A percentile compares a stretch with the other conserved stretches of the same genome.
Conservation (phyloP, 2,329 filamentous ascomycete species). For the Aspergillus sp. region DNA sequence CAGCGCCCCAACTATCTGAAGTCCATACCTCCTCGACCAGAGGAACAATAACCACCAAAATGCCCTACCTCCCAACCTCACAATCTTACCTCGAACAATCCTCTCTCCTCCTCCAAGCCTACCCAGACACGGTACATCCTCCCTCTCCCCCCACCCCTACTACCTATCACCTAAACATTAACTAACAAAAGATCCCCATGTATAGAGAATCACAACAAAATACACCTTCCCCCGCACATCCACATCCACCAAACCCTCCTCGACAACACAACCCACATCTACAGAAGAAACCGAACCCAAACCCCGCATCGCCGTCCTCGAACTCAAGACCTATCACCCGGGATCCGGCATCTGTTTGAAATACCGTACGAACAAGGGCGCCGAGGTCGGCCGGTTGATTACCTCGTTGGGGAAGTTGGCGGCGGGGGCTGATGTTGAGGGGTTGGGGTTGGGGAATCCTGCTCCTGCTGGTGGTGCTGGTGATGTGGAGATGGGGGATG, state of each 20-base stretch:
- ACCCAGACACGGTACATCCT: conserved; percentile 73
- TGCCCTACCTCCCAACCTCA: conserved; percentile 79
- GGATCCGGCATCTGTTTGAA: conserved; percentile 79
- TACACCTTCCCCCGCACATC: conserved; percentile 65
- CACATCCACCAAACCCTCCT: conserved; percentile 19
- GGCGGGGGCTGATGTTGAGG: conserved; percentile 66
- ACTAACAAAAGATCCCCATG: conserved; percentile 10
- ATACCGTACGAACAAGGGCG: conserved; percentile 87
- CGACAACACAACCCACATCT: conserved; percentile 35
- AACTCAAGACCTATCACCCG: conserved; percentile 88
- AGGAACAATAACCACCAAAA: conserved; percentile 49
- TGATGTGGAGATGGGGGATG: conserved; percentile 39
- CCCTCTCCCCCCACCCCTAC: neutral
- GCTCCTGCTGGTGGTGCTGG: conserved; percentile 21
- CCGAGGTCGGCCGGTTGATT: conserved; percentile 83
- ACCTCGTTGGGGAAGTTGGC: conserved; percentile 74
- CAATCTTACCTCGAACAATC: conserved; percentile 93
- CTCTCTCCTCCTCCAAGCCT: conserved; percentile 78
- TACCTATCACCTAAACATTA: neutral
- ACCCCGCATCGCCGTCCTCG: conserved; percentile 66
- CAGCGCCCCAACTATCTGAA: too few species aligned
- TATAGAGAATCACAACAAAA: conserved; percentile 85
- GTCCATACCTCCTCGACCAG: too few species aligned
- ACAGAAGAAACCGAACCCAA: conserved; percentile 18
- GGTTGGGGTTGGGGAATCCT: conserved; percentile 37